Percentiles rank a stretch among this genome's conserved stretches.
phyloP scores from a whole-genome alignment of 2,329 filamentous ascomycete genomes.

The Acephala macrosclerotiorum region DNA sequence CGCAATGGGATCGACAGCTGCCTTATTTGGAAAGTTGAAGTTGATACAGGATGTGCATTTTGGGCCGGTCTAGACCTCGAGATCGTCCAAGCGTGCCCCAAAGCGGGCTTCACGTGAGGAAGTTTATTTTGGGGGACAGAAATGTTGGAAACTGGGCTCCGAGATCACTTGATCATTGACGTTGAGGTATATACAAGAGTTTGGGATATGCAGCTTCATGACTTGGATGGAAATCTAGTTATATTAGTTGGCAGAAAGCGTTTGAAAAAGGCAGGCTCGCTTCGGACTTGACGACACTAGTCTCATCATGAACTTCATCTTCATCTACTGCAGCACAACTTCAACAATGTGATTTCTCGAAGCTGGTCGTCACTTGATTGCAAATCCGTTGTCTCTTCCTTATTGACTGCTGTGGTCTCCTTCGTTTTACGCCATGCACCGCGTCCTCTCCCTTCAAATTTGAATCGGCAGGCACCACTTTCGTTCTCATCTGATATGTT shows the following conservation, averaged over 20 bases:
- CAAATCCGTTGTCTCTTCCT: not conserved
- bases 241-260: too few relatives aligned
- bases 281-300: not conserved
- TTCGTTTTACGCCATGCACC: not conserved
- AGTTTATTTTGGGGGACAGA: not conserved
- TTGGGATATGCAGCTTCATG: too few relatives aligned
- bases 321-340: not conserved
- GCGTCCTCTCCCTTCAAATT: too few relatives aligned
- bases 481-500: not conserved
- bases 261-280: not conserved
- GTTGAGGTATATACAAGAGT: too few relatives aligned
- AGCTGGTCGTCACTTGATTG: not conserved
- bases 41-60: slow-evolving; percentile 3
- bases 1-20: slow-evolving; percentile 12
- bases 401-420: not conserved
- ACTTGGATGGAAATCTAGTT: too few relatives aligned
- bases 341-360: not conserved
- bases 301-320: not conserved
- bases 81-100: not conserved
- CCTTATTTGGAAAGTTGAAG: slow-evolving; percentile 4
- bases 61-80: not conserved
- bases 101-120: not conserved
- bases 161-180: not conserved
- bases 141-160: not conserved
- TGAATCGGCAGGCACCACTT: not conserved